Percentiles rank a stretch among this genome's conserved stretches.
Evolutionary conservation across 495 filamentous ascomycete species (phyloP).

Genomic region (Cercophora samala): DNA sequence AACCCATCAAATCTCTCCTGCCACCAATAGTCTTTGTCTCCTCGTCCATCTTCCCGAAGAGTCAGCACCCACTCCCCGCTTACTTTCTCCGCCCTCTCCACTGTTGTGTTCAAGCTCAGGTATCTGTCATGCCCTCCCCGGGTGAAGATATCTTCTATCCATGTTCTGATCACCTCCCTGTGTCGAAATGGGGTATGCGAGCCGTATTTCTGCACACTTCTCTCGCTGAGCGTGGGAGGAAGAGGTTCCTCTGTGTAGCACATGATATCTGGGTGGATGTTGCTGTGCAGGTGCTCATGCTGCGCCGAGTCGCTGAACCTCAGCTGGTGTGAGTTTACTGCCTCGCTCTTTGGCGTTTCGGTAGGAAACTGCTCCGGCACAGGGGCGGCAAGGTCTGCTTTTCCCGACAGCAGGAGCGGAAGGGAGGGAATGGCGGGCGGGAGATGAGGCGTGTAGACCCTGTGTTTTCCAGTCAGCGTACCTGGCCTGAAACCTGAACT

Average conservation of each 20-base stretch:
- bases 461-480: not conserved
- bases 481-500: not conserved
- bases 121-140: conserved; percentile 36
- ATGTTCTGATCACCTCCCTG: conserved; percentile 37
- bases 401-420: conserved; percentile 37
- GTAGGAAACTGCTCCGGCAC: conserved; percentile 47
- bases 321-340: conserved; percentile 39
- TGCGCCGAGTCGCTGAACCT: conserved; percentile 52
- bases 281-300: conserved; percentile 45
- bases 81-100: conserved; percentile 39
- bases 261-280: conserved; percentile 42
- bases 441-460: conserved; percentile 38
- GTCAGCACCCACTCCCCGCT: conserved; percentile 39
- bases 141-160: conserved; percentile 40
- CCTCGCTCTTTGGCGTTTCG: conserved; percentile 39
- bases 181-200: conserved; percentile 37
- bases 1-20: conserved; percentile 36
- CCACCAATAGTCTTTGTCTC: conserved; percentile 42
- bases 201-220: conserved; percentile 29
- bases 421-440: conserved; percentile 42
- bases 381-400: not conserved
- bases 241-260: conserved; percentile 41
- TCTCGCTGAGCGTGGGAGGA: conserved; percentile 26
- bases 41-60: conserved; percentile 32
- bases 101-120: conserved; percentile 40